Conservation (phyloP, 768 basidiomycete species). For the Goffeauzyma gilvescens region DNA sequence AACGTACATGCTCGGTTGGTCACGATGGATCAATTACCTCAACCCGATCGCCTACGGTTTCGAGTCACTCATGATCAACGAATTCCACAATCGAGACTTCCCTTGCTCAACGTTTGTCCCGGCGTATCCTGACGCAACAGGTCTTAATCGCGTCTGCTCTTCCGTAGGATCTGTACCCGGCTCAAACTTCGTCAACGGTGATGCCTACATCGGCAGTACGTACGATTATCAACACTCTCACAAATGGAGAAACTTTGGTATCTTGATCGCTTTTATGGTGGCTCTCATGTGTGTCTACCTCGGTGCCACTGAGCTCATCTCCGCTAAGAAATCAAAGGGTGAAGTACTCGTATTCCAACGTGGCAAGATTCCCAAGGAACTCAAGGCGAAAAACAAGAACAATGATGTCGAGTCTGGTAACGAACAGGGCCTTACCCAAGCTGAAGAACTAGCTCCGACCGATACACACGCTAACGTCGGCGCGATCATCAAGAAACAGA, state of each 20-base stretch:
- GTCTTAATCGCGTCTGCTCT: constrained; percentile 16
- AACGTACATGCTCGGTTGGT: constrained; percentile 34
- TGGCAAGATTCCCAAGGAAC: constrained; percentile 18
- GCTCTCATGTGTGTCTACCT: constrained; percentile 25
- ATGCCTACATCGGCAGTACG: constrained; percentile 17
- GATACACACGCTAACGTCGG: constrained; percentile 9
- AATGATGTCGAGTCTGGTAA: constrained; percentile 6
- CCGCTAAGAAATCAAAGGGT: constrained; percentile 32
- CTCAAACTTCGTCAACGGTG: constrained; percentile 22
- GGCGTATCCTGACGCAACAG: constrained; percentile 20
- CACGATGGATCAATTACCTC: constrained; percentile 43
- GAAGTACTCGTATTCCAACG: constrained; percentile 32
- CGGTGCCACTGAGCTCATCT: constrained; percentile 26
- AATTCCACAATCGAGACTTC: constrained; percentile 54
- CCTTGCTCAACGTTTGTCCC: constrained; percentile 27
- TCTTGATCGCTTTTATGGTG: constrained; percentile 24
- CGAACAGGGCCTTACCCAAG: not conserved
- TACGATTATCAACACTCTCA: constrained; percentile 21
- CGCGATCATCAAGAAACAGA: constrained; percentile 27
- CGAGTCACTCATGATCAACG: constrained; percentile 65
- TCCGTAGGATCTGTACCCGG: constrained; percentile 25
- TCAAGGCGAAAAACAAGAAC: not conserved
- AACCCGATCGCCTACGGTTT: constrained; percentile 64
- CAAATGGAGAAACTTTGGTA: constrained; percentile 30
- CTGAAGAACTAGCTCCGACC: no score